phyloP scores from a whole-genome alignment of 2,329 filamentous ascomycete genomes.

The Chlorencoelia australis region DNA sequence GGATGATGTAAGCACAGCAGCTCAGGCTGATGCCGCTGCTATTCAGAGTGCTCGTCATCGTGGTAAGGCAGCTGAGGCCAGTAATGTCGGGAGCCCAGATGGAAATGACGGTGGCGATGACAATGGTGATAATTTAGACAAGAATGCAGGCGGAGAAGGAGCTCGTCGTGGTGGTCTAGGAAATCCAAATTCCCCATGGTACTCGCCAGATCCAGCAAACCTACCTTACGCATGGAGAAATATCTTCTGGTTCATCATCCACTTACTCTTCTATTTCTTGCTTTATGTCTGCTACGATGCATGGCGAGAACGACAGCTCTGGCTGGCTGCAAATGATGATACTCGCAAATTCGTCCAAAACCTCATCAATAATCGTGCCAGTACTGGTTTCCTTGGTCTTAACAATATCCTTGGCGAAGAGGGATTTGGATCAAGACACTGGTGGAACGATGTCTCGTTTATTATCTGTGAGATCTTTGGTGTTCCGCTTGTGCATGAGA shows the following conservation, averaged over 20 bases:
- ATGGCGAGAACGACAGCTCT: conserved; percentile 1
- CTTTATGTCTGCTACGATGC: neutral
- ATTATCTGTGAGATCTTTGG: no score
- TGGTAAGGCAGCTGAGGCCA: no score
- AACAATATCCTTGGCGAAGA: conserved; percentile 1
- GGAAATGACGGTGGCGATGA: no score
- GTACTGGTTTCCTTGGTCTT: conserved; percentile 1
- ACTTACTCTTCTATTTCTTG: neutral
- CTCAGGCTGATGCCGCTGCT: no score
- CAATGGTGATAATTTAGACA: neutral
- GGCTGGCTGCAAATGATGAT: conserved; percentile 5
- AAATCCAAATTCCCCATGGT: neutral
- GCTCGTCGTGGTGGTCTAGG: neutral
- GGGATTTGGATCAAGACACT: neutral
- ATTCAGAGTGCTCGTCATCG: no score
- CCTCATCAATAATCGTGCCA: neutral
- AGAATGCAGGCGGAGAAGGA: neutral
- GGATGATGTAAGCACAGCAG: no score
- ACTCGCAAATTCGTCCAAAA: conserved; percentile 1
- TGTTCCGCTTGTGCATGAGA: no score
- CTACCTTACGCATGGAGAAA: conserved; percentile 1
- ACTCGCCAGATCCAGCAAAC: neutral
- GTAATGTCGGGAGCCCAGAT: no score
- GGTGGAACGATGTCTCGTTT: no score
- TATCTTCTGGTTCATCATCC: conserved; percentile 1